Base-by-base conservation (phyloP, 1,284 basidiomycete genomes). In the Chondrostereum purpureum region DNA sequence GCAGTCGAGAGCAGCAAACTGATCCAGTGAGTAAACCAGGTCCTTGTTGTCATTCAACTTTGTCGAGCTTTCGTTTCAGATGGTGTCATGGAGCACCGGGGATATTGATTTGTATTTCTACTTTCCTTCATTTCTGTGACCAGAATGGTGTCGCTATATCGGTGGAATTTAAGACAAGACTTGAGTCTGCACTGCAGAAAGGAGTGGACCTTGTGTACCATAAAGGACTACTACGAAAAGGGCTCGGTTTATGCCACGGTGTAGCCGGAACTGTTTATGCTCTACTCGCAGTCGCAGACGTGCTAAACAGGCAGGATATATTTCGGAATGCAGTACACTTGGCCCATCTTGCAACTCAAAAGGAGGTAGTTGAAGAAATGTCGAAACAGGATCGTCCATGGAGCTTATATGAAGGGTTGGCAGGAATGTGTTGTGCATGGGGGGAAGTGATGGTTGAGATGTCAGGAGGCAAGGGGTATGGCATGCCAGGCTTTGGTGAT, bases 21-120 rank as follows among this genome's bases (percentile, higher is more conserved):
- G 17, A 60, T 79, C 3, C 76, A 78, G 71, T 76, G 54, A 33
- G 73, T 54, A 11, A 21, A 14, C 14, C 23, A 12, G 6, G 19
- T 43, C 18, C 39, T 36, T 39, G 13, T n/a, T n/a, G n/a, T n/a
- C n/a, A 19, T 3, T 12, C 3, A 6, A 20, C 12, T 20, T 14
- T 10, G 19, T 14, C 20, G 10, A 18, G n/a, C n/a, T n/a, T 24
- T 51, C 17, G 21, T 40, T 24, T 20, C 42, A 78, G 75, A 50
- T 78, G 77, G 75, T 79, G 76, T 47, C 77, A 78, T 50, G 77
- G 77, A 38, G 75, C 75, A 8, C 60, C 76, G 1, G 75, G 73
- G 2, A 62, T 74, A 14, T 45, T 77, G 10, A 66, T 76, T 5
- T 59, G 76, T 16, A 58, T 79, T 19, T 66, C 71, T 1, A 70